Conservation (phyloP, 257 asterid species). For the Voacanga thouarsii region DNA sequence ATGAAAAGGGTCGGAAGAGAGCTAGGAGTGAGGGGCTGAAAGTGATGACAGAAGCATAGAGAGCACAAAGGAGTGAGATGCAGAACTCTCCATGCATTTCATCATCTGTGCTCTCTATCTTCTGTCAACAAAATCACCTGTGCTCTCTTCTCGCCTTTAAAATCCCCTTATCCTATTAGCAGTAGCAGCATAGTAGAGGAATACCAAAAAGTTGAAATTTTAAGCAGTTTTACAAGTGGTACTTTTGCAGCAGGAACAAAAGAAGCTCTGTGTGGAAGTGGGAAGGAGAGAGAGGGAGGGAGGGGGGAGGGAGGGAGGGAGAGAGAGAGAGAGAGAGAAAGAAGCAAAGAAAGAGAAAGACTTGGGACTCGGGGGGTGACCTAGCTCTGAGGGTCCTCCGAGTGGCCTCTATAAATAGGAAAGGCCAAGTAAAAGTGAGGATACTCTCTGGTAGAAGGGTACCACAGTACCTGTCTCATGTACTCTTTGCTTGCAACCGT, state of each 20-base stretch:
- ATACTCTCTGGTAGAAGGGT: slow-evolving; percentile 2
- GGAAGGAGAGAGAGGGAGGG: neutral
- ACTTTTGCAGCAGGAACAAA: neutral
- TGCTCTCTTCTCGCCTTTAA: neutral
- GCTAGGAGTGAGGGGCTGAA: slow-evolving; percentile 1
- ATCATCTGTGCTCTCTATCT: slow-evolving; percentile 54
- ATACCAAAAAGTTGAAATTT: neutral
- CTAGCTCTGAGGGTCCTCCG: slow-evolving; percentile 8
- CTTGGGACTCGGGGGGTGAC: slow-evolving; percentile 9
- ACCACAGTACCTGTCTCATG: slow-evolving; percentile 14
- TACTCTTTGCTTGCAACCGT: slow-evolving; percentile 8
- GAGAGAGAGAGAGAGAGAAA: neutral
- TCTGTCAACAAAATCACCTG: slow-evolving; percentile 43
- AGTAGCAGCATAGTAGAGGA: neutral
- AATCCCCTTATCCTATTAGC: neutral
- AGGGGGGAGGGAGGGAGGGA: no score
- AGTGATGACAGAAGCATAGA: slow-evolving; percentile 67
- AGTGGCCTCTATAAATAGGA: slow-evolving; percentile 24
- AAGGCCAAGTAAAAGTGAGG: neutral
- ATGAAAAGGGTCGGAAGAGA: neutral
- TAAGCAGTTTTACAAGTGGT: neutral
- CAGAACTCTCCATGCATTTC: slow-evolving; percentile 32
- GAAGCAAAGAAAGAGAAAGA: neutral
- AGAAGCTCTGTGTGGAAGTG: slow-evolving; percentile 5
- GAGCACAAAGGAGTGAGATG: slow-evolving; percentile 73